Evolutionary conservation across 1,139 yeast genomes (phyloP).

Genomic region (Sporopachydermia cereana): DNA sequence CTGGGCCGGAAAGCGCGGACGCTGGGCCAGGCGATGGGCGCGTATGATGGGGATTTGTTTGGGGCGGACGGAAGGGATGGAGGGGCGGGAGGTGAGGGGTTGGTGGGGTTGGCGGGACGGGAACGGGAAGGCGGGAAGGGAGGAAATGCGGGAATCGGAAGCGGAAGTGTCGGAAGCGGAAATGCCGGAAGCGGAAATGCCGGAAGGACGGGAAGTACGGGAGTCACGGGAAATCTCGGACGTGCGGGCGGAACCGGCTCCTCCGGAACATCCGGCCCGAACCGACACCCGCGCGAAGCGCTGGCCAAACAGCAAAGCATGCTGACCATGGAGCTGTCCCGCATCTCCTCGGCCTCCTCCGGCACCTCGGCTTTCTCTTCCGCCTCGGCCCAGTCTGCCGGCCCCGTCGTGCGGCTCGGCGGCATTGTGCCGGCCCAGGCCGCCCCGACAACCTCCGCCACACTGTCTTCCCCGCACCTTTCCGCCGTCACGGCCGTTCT

Average conservation of each 20-base stretch:
- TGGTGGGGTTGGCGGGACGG: too few relatives aligned
- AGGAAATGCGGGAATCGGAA: too few relatives aligned
- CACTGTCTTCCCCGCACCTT: neutral
- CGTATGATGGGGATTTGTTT: conserved; percentile 30
- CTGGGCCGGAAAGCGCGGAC: conserved; percentile 20
- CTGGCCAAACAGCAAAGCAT: neutral
- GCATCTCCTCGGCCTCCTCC: neutral
- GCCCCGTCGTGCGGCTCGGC: neutral
- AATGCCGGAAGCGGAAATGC: too few relatives aligned
- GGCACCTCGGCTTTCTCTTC: neutral
- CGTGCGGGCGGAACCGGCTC: neutral
- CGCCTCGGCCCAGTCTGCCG: neutral
- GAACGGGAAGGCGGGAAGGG: too few relatives aligned
- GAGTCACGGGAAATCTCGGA: too few relatives aligned
- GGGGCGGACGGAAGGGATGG: conserved; percentile 11
- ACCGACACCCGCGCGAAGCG: neutral
- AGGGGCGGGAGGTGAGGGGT: too few relatives aligned
- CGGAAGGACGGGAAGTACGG: too few relatives aligned
- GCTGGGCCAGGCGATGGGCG: conserved; percentile 35
- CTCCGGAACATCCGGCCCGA: neutral
- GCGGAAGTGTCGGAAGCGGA: too few relatives aligned
- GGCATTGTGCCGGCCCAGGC: neutral
- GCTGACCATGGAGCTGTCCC: neutral
- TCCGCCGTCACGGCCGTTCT: neutral
- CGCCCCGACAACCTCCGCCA: neutral